Evolutionary conservation across 2,329 filamentous ascomycete species (phyloP).

Genomic region (Fusarium newnesense): DNA sequence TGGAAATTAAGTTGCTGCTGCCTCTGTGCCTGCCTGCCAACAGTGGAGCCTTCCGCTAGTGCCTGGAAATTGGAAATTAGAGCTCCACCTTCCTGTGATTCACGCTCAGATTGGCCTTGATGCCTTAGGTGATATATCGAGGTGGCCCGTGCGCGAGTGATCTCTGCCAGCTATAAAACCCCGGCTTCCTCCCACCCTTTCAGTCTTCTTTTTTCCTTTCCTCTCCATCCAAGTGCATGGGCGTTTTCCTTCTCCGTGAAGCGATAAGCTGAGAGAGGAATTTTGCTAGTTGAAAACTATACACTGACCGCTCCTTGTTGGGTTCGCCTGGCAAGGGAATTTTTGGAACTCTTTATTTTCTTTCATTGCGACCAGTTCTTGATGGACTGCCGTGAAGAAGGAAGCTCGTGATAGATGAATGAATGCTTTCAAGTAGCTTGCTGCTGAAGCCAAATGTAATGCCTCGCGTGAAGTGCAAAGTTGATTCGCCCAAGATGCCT

Average conservation of each 20-base stretch:
- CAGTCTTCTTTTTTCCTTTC: slow-evolving; percentile 55
- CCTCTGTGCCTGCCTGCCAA: neutral
- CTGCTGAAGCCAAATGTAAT: no score
- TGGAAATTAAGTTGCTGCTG: neutral
- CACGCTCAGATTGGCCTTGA: slow-evolving; percentile 15
- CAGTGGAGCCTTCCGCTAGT: slow-evolving; percentile 15
- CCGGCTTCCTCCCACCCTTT: slow-evolving; percentile 41
- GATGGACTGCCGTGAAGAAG: slow-evolving; percentile 54
- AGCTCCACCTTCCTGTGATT: slow-evolving; percentile 20
- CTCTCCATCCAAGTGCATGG: slow-evolving; percentile 71
- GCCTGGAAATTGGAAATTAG: slow-evolving; percentile 33
- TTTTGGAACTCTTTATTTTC: slow-evolving; percentile 67
- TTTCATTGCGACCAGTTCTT: slow-evolving; percentile 55
- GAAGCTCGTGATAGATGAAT: slow-evolving; percentile 18
- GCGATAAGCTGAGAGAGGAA: slow-evolving; percentile 80
- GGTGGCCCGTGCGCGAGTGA: slow-evolving; percentile 33
- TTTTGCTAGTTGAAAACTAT: slow-evolving; percentile 92
- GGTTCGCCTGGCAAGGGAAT: slow-evolving; percentile 76
- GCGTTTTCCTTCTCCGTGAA: slow-evolving; percentile 70
- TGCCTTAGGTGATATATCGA: slow-evolving; percentile 33
- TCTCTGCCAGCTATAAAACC: slow-evolving; percentile 49
- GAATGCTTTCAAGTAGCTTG: rapidly evolving
- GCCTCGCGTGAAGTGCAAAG: neutral
- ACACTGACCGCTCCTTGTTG: slow-evolving; percentile 75
- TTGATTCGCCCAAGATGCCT: neutral